Evolutionary conservation across 2,329 filamentous ascomycete species (phyloP).

Genomic region (Aspergillus versicolor): DNA sequence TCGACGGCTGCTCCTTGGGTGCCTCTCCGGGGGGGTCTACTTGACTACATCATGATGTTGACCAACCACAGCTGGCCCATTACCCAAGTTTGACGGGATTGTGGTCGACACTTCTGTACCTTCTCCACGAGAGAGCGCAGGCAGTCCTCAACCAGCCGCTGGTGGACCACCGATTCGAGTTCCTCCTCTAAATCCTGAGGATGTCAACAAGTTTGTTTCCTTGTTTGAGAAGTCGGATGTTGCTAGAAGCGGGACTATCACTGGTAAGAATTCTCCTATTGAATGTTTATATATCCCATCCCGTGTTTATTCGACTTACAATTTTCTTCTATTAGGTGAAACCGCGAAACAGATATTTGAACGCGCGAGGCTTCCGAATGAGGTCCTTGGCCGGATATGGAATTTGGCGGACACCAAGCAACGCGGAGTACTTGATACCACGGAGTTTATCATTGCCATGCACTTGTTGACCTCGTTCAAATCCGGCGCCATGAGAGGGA

Average conservation of each 20-base stretch:
- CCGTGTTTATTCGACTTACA: conserved; percentile 12
- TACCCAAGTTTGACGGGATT: conserved; percentile 88
- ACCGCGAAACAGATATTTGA: conserved; percentile 94
- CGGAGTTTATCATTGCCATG: conserved; percentile 98
- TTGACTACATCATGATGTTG: neutral
- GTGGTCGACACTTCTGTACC: conserved; percentile 42
- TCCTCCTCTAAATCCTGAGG: conserved; percentile 82
- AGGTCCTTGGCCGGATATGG: conserved; percentile 93
- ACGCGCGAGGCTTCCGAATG: conserved; percentile 84
- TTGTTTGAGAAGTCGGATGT: conserved; percentile 88
- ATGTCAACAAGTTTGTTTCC: conserved; percentile 82
- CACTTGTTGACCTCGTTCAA: conserved; percentile 92
- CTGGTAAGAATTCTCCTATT: conserved; percentile 47
- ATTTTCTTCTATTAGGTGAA: conserved; percentile 56
- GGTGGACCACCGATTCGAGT: conserved; percentile 75
- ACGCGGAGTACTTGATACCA: conserved; percentile 77
- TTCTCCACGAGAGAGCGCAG: conserved; percentile 51
- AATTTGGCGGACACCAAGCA: conserved; percentile 91
- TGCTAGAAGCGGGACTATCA: conserved; percentile 68
- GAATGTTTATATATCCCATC: neutral
- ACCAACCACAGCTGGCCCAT: conserved; percentile 62
- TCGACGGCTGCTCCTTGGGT: neutral
- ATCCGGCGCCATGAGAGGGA: conserved; percentile 71
- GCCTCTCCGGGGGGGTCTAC: neutral
- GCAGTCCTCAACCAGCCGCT: conserved; percentile 46